Conservation (phyloP, 2,329 filamentous ascomycete species). For the Arthrobotrys sinensis region DNA sequence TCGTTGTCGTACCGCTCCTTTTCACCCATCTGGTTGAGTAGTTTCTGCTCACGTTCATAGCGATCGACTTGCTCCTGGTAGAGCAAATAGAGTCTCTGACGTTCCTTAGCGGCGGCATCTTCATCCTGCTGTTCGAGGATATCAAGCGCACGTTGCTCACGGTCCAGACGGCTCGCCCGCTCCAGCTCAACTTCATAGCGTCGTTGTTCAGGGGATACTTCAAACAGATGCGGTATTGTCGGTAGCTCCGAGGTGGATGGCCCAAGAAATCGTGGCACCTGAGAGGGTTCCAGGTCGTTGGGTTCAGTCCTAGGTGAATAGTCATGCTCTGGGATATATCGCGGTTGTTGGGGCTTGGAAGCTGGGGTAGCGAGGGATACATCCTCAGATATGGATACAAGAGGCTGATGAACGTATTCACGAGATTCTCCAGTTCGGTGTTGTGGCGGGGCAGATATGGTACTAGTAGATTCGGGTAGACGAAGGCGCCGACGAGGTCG, state of each 20-base stretch:
- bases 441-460: not conserved
- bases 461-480: not conserved
- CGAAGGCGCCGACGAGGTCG: not conserved
- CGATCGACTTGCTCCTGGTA: constrained; percentile 51
- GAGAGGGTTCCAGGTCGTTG: not conserved
- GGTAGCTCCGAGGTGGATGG: not conserved
- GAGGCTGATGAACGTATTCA: not conserved
- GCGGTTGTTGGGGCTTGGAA: not conserved
- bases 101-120: constrained; percentile 44
- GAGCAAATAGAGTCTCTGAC: constrained; percentile 50
- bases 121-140: constrained; percentile 48
- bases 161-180: constrained; percentile 36
- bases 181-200: constrained; percentile 58
- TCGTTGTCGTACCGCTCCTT: constrained; percentile 49
- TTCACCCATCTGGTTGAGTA: constrained; percentile 42
- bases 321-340: not conserved
- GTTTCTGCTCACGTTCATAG: constrained; percentile 47
- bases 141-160: constrained; percentile 46
- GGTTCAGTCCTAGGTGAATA: not conserved
- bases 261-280: not conserved
- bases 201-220: constrained; percentile 44
- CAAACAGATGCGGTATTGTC: not conserved
- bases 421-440: not conserved
- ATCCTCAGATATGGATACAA: not conserved
- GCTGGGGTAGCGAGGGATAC: not conserved